Percentiles rank a stretch among this genome's conserved stretches.
phyloP scores from a whole-genome alignment of 108 stramenopile genomes.

The Cyclotella cryptica region DNA sequence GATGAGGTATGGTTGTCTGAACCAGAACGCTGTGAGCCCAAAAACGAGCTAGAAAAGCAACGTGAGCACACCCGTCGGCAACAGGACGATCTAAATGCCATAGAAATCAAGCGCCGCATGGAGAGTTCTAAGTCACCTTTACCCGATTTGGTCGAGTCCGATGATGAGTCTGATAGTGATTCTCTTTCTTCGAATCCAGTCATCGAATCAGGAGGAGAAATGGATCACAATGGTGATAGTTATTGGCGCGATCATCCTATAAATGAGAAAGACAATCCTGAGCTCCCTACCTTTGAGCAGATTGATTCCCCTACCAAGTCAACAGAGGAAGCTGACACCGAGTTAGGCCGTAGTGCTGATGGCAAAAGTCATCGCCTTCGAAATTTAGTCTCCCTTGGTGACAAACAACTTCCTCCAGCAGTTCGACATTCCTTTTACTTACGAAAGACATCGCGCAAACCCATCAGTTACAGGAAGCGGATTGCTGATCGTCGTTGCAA shows the following conservation, averaged over 20 bases:
- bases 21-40: background rate
- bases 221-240: background rate
- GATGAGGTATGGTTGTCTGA: constrained; percentile 23
- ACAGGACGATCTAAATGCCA: background rate
- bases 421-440: background rate
- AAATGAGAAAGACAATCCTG: background rate
- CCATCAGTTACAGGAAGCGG: background rate
- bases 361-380: background rate
- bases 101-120: background rate
- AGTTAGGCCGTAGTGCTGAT: background rate
- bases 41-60: background rate
- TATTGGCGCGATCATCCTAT: background rate
- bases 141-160: background rate
- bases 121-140: background rate
- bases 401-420: background rate
- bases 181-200: background rate
- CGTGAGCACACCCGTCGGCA: background rate
- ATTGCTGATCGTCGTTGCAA: background rate
- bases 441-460: background rate
- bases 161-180: background rate
- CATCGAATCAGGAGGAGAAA: background rate
- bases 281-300: background rate
- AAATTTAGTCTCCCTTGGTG: background rate
- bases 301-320: background rate
- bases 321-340: background rate